Base-by-base conservation (phyloP, 192 early-diverging fungal genomes). In the Radiomyces spectabilis region DNA sequence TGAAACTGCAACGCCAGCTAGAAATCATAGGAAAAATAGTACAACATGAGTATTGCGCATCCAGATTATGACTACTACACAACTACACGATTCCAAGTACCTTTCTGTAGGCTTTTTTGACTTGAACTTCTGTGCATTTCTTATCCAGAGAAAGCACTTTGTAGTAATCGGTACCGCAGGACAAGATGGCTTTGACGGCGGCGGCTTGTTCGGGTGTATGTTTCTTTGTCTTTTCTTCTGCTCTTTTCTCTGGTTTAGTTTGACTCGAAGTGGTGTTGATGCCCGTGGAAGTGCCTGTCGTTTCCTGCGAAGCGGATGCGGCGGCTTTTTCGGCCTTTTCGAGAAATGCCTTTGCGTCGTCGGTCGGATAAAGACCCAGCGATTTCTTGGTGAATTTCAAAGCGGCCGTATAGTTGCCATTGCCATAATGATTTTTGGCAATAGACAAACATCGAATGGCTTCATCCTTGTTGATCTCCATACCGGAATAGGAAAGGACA, bases 81-180 rank as follows among this genome's bases (percentile, higher is more conserved):
- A n/a, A n/a, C n/a, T n/a, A n/a, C n/a, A n/a, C n/a, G n/a, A n/a
- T n/a, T n/a, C n/a, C 19, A 22, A 13, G 32, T 52, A 89, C 88
- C 83, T 94, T 94, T 57, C 93, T 75, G 72, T 97, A 97, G 18
- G 95, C 86, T 71, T 91, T 94, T 64, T 94, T 95, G 18, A 97
- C 85, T 51, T 94, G 92, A 2, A 56, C 63, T 13, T 93, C 90
- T 12, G 80, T 76, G 38, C 85, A 91, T 26, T 73, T 65, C 61
- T 91, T 91, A 21, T 77, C 75, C 39, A 95, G 65, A 8, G 85
- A 82, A 7, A 97, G 71, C 7, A 95, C 76, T 13, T 78, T 81
- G 63, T 95, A 97, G 55, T 89, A 89, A 66, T 97, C 89, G 9
- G 63, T 57, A 21, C 88, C 86, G 42, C 76, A 84, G 6, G 72